phyloP scores from a whole-genome alignment of 2,329 filamentous ascomycete genomes.

The Epichloe gansuensis region DNA sequence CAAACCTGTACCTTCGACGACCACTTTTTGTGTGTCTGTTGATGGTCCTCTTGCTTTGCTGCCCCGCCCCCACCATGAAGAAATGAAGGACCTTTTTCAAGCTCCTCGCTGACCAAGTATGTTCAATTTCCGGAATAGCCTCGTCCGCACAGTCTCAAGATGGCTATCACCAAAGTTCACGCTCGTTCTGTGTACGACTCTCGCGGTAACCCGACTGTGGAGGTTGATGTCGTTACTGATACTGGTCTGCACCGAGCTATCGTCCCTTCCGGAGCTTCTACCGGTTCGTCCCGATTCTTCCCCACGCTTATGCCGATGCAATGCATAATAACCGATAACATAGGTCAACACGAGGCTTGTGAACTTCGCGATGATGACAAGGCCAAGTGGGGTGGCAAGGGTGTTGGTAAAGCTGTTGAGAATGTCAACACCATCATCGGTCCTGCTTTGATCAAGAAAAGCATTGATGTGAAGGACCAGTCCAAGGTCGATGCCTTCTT shows the following conservation, averaged over 20 bases:
- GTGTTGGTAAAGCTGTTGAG: slow-evolving; percentile 72
- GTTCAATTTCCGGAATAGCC: background rate
- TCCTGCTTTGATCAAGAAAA: slow-evolving; percentile 71
- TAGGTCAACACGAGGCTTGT: slow-evolving; percentile 80
- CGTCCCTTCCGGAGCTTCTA: slow-evolving; percentile 92
- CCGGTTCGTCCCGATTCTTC: slow-evolving; percentile 47
- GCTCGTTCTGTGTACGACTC: slow-evolving; percentile 97
- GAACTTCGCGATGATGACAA: slow-evolving; percentile 88
- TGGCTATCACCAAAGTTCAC: slow-evolving; percentile 86
- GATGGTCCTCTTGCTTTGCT: background rate
- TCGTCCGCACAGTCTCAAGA: slow-evolving; percentile 34
- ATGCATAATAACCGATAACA: slow-evolving; percentile 20
- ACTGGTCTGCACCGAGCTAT: slow-evolving; percentile 95
- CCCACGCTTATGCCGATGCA: slow-evolving; percentile 10
- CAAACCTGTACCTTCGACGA: background rate
- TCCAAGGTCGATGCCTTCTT: slow-evolving; percentile 74
- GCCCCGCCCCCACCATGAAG: slow-evolving; percentile 6
- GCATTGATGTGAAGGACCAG: slow-evolving; percentile 78
- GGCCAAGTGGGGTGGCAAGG: slow-evolving; percentile 75
- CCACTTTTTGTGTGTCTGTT: background rate
- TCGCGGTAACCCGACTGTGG: slow-evolving; percentile 94
- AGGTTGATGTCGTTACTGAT: slow-evolving; percentile 94
- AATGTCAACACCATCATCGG: slow-evolving; percentile 77
- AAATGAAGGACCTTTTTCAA: background rate
- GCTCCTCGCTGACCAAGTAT: slow-evolving; percentile 1